phyloP scores from a whole-genome alignment of 208 protist genomes.

The Naegleria fowleri region DNA sequence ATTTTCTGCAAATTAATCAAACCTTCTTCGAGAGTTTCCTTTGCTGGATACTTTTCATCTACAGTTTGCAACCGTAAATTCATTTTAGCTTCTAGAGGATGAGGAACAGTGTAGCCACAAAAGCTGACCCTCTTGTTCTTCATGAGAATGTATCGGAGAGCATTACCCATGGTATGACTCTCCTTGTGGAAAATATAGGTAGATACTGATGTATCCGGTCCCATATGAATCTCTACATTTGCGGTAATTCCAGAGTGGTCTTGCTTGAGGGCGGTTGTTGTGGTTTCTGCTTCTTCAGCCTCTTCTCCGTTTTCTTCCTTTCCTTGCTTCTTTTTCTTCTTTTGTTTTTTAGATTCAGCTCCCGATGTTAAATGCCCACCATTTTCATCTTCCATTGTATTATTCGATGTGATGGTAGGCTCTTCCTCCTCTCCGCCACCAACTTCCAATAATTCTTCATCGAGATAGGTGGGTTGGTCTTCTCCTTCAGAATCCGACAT shows the following conservation, averaged over 20 bases:
- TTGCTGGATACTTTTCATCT: background rate
- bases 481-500: background rate
- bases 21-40: background rate
- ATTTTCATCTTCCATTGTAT: background rate
- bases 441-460: background rate
- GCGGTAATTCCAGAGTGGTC: background rate
- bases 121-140: conserved; percentile 72
- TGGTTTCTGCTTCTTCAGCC: background rate
- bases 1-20: background rate
- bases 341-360: background rate
- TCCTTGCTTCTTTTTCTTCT: background rate
- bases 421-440: background rate
- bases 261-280: background rate
- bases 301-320: background rate
- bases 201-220: conserved; percentile 48
- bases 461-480: background rate
- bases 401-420: too few relatives aligned
- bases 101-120: conserved; percentile 81
- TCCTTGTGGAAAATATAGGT: conserved; percentile 76
- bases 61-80: conserved; percentile 55
- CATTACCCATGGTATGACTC: conserved; percentile 81
- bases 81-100: conserved; percentile 85
- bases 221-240: background rate
- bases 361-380: background rate
- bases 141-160: conserved; percentile 79